A percentile compares a stretch with the other conserved stretches of the same genome.
Conservation (phyloP, 148 eudicot species). For the Amaranthus hypochondriacus region DNA sequence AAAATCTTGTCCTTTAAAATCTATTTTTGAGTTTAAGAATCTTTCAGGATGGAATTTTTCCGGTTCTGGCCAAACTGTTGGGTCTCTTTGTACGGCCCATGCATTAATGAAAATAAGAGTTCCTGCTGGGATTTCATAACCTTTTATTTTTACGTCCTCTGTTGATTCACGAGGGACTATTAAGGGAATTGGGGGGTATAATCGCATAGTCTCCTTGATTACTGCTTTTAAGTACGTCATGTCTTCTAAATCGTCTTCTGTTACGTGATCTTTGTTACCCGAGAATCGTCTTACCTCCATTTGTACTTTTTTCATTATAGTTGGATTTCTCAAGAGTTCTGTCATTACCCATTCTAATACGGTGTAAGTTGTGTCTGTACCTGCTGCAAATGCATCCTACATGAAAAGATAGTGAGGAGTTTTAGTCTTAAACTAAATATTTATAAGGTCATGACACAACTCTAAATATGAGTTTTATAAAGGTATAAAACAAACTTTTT, state of each 20-base stretch:
- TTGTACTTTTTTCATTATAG: conserved; percentile 1
- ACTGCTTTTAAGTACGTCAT: conserved; percentile 15
- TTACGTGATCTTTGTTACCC: neutral
- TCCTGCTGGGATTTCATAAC: conserved; percentile 3
- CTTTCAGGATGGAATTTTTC: conserved; percentile 36
- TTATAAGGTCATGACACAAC: no score
- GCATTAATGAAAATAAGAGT: conserved; percentile 6
- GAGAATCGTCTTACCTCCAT: neutral
- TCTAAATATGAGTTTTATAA: no score
- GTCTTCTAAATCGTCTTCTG: neutral
- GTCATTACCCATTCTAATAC: conserved; percentile 10
- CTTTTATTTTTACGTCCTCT: neutral
- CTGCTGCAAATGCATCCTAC: conserved; percentile 15
- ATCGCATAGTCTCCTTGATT: conserved; percentile 2
- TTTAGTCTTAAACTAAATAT: no score
- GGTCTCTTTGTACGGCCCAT: conserved; percentile 11
- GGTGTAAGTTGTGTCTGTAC: neutral
- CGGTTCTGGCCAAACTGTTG: neutral
- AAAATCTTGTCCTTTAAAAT: conserved; percentile 28
- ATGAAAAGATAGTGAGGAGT: neutral
- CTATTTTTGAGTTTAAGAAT: conserved; percentile 21
- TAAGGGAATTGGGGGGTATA: conserved; percentile 4
- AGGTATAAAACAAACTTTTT: no score
- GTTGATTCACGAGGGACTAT: conserved; percentile 1
- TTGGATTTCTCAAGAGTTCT: conserved; percentile 12